Percentiles rank a stretch among this genome's conserved stretches.
These are phyloP conservation scores for Ceratocystis cubensis DNA, from an alignment of 2,329 filamentous ascomycete genomes.

Conservation along the genomic window DNA sequence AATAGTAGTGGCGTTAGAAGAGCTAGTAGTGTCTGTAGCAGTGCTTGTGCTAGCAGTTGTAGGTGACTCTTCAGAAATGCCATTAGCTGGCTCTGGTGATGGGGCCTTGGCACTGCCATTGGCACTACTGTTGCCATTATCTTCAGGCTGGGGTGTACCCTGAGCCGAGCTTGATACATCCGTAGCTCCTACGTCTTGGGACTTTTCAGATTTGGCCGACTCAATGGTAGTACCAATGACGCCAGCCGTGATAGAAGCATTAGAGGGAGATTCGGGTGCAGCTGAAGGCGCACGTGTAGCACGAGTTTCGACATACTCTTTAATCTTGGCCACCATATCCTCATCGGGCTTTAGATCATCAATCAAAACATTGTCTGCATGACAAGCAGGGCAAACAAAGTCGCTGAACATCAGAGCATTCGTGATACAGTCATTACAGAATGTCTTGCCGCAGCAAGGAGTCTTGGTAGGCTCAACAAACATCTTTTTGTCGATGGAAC, in stretches of 20 bases:
- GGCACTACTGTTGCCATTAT: slow-evolving; percentile 20
- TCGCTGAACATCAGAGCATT: slow-evolving; percentile 98
- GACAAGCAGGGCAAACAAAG: slow-evolving; percentile 86
- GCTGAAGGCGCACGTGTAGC: slow-evolving; percentile 21
- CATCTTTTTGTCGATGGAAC: slow-evolving; percentile 92
- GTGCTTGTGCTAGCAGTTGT: background rate
- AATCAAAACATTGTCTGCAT: slow-evolving; percentile 80
- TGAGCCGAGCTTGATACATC: slow-evolving; percentile 17
- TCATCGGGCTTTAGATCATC: slow-evolving; percentile 80
- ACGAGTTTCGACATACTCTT: slow-evolving; percentile 44
- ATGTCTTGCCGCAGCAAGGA: slow-evolving; percentile 94
- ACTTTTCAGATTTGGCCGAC: slow-evolving; percentile 13
- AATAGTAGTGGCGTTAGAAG: background rate
- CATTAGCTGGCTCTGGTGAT: slow-evolving; percentile 11
- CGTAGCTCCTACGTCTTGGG: slow-evolving; percentile 19
- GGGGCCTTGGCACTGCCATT: slow-evolving; percentile 10
- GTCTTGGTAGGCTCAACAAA: slow-evolving; percentile 99
- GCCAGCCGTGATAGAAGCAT: slow-evolving; percentile 16
- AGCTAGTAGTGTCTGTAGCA: slow-evolving; percentile 5
- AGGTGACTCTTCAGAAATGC: background rate
- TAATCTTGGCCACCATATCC: slow-evolving; percentile 64
- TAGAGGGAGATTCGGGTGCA: slow-evolving; percentile 27
- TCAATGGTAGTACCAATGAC: slow-evolving; percentile 11
- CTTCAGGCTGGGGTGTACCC: slow-evolving; percentile 27
- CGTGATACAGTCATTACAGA: slow-evolving; percentile 99